These are phyloP conservation scores for Gossypium aridum DNA, from an alignment of 441 rosid genomes.

Conservation along the genomic window DNA sequence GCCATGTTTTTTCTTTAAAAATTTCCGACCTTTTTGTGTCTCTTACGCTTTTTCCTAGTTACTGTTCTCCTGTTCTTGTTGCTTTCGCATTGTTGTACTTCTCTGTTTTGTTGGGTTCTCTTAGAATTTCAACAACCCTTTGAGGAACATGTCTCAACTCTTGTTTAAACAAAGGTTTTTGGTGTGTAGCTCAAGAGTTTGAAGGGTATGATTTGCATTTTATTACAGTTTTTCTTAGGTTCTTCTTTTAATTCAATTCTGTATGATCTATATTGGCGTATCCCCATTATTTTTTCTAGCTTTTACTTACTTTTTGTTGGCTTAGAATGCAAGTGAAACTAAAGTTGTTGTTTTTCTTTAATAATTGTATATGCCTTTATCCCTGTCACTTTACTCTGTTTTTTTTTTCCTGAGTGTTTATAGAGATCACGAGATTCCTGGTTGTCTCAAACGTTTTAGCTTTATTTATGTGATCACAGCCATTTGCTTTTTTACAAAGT, in stretches of 20 bases:
- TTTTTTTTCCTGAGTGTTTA: conserved; percentile 16
- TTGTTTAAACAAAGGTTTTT: conserved; percentile 20
- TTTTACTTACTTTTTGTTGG: conserved; percentile 18
- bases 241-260: conserved; percentile 35
- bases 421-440: conserved; percentile 26
- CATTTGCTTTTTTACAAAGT: conserved; percentile 15
- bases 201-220: conserved; percentile 31
- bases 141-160: conserved; percentile 19
- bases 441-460: conserved; percentile 22
- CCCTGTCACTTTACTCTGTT: conserved; percentile 21
- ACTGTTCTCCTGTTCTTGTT: conserved; percentile 22
- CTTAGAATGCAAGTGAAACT: conserved; percentile 68
- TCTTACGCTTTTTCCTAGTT: conserved; percentile 25
- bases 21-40: conserved; percentile 24
- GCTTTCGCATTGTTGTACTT: conserved; percentile 15
- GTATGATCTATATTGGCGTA: conserved; percentile 62
- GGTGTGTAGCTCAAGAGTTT: conserved; percentile 24
- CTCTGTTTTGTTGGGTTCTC: conserved; percentile 18
- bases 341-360: conserved; percentile 20
- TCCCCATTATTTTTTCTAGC: conserved; percentile 24
- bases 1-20: conserved; percentile 20
- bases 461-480: conserved; percentile 25
- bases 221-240: conserved; percentile 27
- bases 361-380: conserved; percentile 24
- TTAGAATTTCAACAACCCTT: conserved; percentile 19